These are phyloP conservation scores for Dactylellina cionopaga DNA, from an alignment of 2,329 filamentous ascomycete species.

Conservation along the genomic window DNA sequence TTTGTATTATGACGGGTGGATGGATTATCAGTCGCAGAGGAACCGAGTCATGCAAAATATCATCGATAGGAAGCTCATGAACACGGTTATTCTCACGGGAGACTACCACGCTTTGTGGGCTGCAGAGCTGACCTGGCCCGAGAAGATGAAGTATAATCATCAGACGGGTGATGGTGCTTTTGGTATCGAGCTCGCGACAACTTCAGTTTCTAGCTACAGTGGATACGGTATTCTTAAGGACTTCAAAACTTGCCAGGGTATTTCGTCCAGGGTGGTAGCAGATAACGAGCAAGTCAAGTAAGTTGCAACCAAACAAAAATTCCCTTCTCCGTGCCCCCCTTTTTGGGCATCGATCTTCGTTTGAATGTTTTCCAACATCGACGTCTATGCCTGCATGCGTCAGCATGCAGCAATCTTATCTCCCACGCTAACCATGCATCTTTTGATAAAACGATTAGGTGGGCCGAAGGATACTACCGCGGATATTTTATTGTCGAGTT, in stretches of 20 bases:
- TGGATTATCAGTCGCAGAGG: constrained; percentile 53
- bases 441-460: constrained; percentile 45
- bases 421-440: constrained; percentile 31
- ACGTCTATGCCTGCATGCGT: constrained; percentile 12
- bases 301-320: constrained; percentile 18
- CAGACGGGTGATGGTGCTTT: constrained; percentile 51
- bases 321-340: too few relatives aligned
- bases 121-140: constrained; percentile 52
- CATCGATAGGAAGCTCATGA: constrained; percentile 50
- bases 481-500: constrained; percentile 54
- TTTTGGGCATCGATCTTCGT: constrained; percentile 5
- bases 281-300: constrained; percentile 52
- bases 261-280: constrained; percentile 37
- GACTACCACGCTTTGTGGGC: constrained; percentile 55
- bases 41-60: constrained; percentile 53
- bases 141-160: constrained; percentile 52
- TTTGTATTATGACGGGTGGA: constrained; percentile 55
- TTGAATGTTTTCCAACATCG: constrained; percentile 34
- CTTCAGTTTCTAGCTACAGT: constrained; percentile 53
- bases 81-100: constrained; percentile 53
- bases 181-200: constrained; percentile 54
- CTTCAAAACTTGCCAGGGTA: constrained; percentile 35
- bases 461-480: constrained; percentile 54
- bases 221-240: constrained; percentile 44
- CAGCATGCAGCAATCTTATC: constrained; percentile 12